Percentiles rank a stretch among this genome's conserved stretches.
These are phyloP conservation scores for Fraxinus latifolia DNA, from an alignment of 305 asterid species.

Conservation along the genomic window DNA sequence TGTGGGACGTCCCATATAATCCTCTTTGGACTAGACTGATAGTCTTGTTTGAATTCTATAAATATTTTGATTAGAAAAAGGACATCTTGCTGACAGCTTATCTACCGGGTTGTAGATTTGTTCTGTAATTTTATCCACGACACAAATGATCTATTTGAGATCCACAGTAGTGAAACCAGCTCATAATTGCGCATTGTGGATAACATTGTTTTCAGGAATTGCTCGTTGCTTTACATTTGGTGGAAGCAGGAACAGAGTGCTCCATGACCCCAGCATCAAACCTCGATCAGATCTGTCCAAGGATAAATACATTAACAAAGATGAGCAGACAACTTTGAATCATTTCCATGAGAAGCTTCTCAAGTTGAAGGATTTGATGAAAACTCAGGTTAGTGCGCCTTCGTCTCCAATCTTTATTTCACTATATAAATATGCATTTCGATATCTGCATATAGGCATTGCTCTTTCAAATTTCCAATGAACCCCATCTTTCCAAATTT, in stretches of 20 bases:
- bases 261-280: conserved; percentile 66
- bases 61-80: background rate
- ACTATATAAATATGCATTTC: background rate
- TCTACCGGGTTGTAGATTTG: background rate
- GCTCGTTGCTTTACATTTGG: conserved; percentile 96
- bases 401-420: background rate
- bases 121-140: background rate
- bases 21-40: background rate
- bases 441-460: background rate
- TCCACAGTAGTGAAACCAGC: background rate
- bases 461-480: background rate
- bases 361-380: conserved; percentile 80
- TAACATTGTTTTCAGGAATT: conserved; percentile 51
- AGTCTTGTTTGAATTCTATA: background rate
- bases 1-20: background rate
- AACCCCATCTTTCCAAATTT: background rate
- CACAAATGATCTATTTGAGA: background rate
- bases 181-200: background rate
- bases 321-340: conserved; percentile 81
- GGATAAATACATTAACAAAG: conserved; percentile 81
- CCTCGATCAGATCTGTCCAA: conserved; percentile 79
- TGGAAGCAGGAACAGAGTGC: conserved; percentile 71
- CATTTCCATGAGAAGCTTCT: conserved; percentile 98
- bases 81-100: background rate
- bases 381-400: conserved; percentile 55